Percentiles rank a stretch among this genome's conserved stretches.
Evolutionary conservation across 1,139 yeast genomes (phyloP).

Genomic region (Candida tetrigidarum): DNA sequence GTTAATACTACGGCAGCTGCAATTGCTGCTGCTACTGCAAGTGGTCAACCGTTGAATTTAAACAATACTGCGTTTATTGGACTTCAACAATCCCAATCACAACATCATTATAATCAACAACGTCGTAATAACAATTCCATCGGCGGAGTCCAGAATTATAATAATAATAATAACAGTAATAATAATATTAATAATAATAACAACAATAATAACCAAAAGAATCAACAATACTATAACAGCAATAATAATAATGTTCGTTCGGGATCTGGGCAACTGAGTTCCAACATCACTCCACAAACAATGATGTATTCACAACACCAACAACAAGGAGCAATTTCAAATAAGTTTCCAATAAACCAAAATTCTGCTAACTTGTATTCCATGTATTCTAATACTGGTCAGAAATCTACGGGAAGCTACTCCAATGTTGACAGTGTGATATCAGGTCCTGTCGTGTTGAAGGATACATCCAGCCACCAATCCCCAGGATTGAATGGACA

Average conservation of each 20-base stretch:
- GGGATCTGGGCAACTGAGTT: constrained; percentile 19
- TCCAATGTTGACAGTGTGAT: constrained; percentile 1
- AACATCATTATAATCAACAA: constrained; percentile 8
- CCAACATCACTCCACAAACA: constrained; percentile 24
- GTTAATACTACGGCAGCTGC: constrained; percentile 55
- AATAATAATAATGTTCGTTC: constrained; percentile 8
- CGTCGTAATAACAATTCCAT: constrained; percentile 1
- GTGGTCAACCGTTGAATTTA: constrained; percentile 50
- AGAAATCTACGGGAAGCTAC: neutral
- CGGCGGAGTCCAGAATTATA: constrained; percentile 4
- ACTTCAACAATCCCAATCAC: constrained; percentile 23
- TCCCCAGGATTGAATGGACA: constrained; percentile 10
- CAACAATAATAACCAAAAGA: constrained; percentile 10
- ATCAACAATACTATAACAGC: constrained; percentile 9
- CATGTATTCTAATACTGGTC: constrained; percentile 5
- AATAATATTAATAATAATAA: constrained; percentile 4
- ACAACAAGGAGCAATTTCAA: constrained; percentile 10
- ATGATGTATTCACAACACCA: constrained; percentile 25
- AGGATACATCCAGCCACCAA: constrained; percentile 14
- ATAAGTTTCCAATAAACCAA: constrained; percentile 22
- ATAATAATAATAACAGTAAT: constrained; percentile 1
- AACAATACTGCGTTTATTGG: constrained; percentile 27
- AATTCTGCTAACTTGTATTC: constrained; percentile 34
- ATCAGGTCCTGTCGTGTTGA: constrained; percentile 8
- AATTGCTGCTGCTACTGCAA: constrained; percentile 57